These are phyloP conservation scores for Lactarius pseudohatsudake DNA, from an alignment of 768 basidiomycete genomes.

Conservation along the genomic window DNA sequence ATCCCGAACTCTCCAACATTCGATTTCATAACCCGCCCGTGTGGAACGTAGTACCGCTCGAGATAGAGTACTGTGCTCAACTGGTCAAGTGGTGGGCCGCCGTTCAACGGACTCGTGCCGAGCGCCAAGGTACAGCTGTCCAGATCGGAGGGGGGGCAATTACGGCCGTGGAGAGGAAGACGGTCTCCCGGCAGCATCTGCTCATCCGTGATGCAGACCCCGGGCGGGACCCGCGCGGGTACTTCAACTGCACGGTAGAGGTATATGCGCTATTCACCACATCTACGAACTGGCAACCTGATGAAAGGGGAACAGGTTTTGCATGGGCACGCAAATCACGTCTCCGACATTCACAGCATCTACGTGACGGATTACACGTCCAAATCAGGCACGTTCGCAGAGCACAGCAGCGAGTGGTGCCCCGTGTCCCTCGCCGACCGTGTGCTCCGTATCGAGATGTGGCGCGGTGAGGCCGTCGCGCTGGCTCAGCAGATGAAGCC, in stretches of 20 bases:
- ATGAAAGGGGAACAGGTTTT: slow-evolving; percentile 16
- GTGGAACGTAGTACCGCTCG: slow-evolving; percentile 7
- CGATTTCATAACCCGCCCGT: slow-evolving; percentile 6
- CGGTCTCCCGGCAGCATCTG: slow-evolving; percentile 40
- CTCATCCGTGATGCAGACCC: slow-evolving; percentile 54
- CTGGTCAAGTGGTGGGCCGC: slow-evolving; percentile 27
- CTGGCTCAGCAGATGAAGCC: slow-evolving; percentile 26
- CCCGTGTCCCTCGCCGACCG: slow-evolving; percentile 22
- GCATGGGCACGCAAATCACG: slow-evolving; percentile 21
- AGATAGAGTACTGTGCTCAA: slow-evolving; percentile 21
- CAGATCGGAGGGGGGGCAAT: slow-evolving; percentile 25
- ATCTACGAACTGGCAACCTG: not conserved
- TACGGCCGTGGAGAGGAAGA: slow-evolving; percentile 1
- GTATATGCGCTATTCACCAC: slow-evolving; percentile 2
- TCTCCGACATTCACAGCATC: slow-evolving; percentile 25
- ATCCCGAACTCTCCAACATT: not conserved
- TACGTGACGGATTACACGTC: slow-evolving; percentile 30
- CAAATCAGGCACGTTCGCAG: slow-evolving; percentile 15
- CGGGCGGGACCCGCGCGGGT: slow-evolving; percentile 45
- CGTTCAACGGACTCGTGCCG: slow-evolving; percentile 23
- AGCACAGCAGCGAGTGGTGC: slow-evolving; percentile 24
- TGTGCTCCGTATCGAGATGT: slow-evolving; percentile 30
- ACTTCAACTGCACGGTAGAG: slow-evolving; percentile 58
- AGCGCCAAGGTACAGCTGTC: slow-evolving; percentile 19
- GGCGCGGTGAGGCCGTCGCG: slow-evolving; percentile 24